Base-by-base conservation (phyloP, 1,284 basidiomycete genomes). In the Tetrapyrgos nigripes region DNA sequence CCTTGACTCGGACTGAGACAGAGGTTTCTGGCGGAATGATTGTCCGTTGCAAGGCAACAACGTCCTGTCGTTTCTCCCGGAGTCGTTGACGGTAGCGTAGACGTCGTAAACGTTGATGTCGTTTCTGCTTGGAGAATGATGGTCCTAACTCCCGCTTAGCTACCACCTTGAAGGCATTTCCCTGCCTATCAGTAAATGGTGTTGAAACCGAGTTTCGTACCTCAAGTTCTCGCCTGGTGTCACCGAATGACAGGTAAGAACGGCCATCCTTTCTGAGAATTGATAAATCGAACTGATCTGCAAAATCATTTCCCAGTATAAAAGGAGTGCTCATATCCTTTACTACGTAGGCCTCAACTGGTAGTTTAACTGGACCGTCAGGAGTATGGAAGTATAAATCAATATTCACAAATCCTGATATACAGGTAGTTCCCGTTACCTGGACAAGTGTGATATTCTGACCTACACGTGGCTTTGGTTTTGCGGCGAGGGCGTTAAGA, bases 231-330 rank as follows among this genome's bases (percentile, higher is more conserved):
- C 69, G 10, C 33, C 64, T 62, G 2, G 69, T 57, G 13, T 62
- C 56, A 10, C 68, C 70, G 53, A 74, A 71, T 10, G 17, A 3
- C 0, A 73, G 45, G 33, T 56, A 61, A 2, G 63, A 62, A 0
- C 59, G 35, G 8, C 59, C 61, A 9, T 63, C 64, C 1, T 61
- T 10, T 27, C 67, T 37, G 0, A 71, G 26, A 0, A 73, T 52
- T 10, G 73, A 73, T 17, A 73, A 59, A 0, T 59, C 60, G 50
- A 70, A 74, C 24, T 72, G 70, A 37, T 68, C 68, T 4, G 65
- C 58, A 35, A 73, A 74, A 55, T 74, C 70, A 59, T 71, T 73
- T 6, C 71, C 71, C 9, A 73, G 54, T 27, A 73, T 67, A 26
- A 73, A 66, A 0, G 68, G 66, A 1, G 67, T 63, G 3, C 48